phyloP scores from a whole-genome alignment of 129 eudicot species.

The sunflower (Helianthus annuus) region HanXRQr2.0-SUNRISE NC_035448.2:64964941-64965440 shows the following conservation, averaged over 20 bases:
- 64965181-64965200: slow-evolving; percentile 25
- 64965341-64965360: slow-evolving; percentile 51
- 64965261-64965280: slow-evolving; percentile 51
- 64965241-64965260: slow-evolving; percentile 61
- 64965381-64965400: slow-evolving; percentile 38
- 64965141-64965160: slow-evolving; percentile 31
- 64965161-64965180: slow-evolving; percentile 45
- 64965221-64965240: slow-evolving; percentile 60
- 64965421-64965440: slow-evolving; percentile 2
- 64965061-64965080: slow-evolving; percentile 55
- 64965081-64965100: slow-evolving; percentile 58
- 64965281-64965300: slow-evolving; percentile 53
- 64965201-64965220: slow-evolving; percentile 49
- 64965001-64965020: slow-evolving; percentile 49
- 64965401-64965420: slow-evolving; percentile 36
- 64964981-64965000: slow-evolving; percentile 64
- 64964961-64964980: slow-evolving; percentile 43
- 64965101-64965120: slow-evolving; percentile 52
- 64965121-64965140: slow-evolving; percentile 42
- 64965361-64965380: slow-evolving; percentile 44
- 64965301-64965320: slow-evolving; percentile 49
- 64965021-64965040: slow-evolving; percentile 32
- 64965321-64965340: slow-evolving; percentile 67
- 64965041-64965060: slow-evolving; percentile 53
- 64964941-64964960: slow-evolving; percentile 44